A percentile compares a stretch with the other conserved stretches of the same genome.
These are phyloP conservation scores for Neonothopanus nambi DNA, from an alignment of 1,284 basidiomycete species.

Conservation along the genomic window DNA sequence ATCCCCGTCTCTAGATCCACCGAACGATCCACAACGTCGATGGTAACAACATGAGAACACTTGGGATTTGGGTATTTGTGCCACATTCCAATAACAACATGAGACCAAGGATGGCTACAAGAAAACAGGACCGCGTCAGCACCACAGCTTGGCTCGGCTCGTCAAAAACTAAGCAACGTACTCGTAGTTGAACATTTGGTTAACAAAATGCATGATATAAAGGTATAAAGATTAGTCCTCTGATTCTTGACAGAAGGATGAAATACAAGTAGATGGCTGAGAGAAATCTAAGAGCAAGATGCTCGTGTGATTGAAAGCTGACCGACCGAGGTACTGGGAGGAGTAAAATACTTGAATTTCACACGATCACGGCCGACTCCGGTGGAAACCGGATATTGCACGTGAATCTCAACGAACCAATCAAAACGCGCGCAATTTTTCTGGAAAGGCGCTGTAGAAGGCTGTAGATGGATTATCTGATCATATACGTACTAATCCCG, in stretches of 20 bases:
- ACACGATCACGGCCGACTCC: no score
- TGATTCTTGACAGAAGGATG: conserved; percentile 8
- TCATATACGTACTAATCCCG: no score
- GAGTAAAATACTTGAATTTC: no score
- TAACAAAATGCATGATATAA: conserved; percentile 69
- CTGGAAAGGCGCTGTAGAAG: no score
- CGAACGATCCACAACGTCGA: conserved; percentile 86
- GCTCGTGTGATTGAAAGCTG: conserved; percentile 12
- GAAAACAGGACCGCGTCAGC: background rate
- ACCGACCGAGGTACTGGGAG: background rate
- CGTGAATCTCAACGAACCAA: background rate
- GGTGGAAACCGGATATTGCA: background rate
- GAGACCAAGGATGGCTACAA: conserved; percentile 80
- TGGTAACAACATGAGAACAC: conserved; percentile 88
- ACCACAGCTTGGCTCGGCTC: background rate
- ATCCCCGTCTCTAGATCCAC: conserved; percentile 84
- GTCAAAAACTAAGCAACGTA: conserved; percentile 34
- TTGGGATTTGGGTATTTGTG: conserved; percentile 96
- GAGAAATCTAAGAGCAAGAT: conserved; percentile 11
- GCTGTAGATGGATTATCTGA: no score
- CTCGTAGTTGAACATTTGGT: conserved; percentile 74
- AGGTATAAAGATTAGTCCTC: conserved; percentile 7
- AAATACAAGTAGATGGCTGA: conserved; percentile 14
- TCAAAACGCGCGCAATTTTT: no score
- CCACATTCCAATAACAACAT: conserved; percentile 88